These are phyloP conservation scores for Cinchona pubescens DNA, from an alignment of 257 asterid genomes.

Conservation along the genomic window DNA sequence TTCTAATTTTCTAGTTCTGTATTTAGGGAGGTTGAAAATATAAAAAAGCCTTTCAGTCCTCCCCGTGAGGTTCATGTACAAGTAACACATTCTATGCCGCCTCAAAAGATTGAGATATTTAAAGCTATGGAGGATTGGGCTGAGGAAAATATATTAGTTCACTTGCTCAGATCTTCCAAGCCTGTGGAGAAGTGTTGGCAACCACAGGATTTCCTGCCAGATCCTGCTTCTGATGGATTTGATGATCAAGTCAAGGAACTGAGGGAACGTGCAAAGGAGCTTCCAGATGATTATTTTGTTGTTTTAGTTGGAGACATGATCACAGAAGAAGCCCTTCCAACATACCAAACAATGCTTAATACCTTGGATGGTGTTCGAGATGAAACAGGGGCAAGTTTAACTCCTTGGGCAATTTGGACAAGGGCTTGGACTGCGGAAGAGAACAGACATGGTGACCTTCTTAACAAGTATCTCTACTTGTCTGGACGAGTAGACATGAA, in stretches of 20 bases:
- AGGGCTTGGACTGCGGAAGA: constrained; percentile 94
- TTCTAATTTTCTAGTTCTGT: constrained; percentile 8
- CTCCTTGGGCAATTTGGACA: constrained; percentile 86
- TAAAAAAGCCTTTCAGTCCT: constrained; percentile 52
- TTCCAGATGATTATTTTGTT: constrained; percentile 78
- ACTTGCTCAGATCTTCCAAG: too few relatives aligned
- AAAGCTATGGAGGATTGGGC: constrained; percentile 70
- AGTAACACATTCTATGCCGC: constrained; percentile 81
- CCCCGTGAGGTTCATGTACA: constrained; percentile 68
- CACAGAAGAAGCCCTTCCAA: constrained; percentile 90
- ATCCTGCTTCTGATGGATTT: constrained; percentile 75
- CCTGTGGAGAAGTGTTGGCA: constrained; percentile 89
- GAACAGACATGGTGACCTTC: constrained; percentile 84
- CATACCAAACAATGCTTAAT: constrained; percentile 81
- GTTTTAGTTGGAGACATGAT: constrained; percentile 82
- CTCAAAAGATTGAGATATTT: constrained; percentile 70
- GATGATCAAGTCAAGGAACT: constrained; percentile 64
- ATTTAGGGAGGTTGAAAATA: constrained; percentile 49
- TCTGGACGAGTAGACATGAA: constrained; percentile 78
- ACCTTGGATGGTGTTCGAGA: constrained; percentile 82
- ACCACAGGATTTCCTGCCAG: constrained; percentile 83
- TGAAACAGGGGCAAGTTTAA: constrained; percentile 82
- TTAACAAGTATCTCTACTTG: constrained; percentile 72
- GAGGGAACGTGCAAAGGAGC: constrained; percentile 64
- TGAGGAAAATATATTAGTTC: constrained; percentile 53